Base-by-base conservation (phyloP, 2,329 filamentous ascomycete species). In the Xylariaceae sp. region DNA sequence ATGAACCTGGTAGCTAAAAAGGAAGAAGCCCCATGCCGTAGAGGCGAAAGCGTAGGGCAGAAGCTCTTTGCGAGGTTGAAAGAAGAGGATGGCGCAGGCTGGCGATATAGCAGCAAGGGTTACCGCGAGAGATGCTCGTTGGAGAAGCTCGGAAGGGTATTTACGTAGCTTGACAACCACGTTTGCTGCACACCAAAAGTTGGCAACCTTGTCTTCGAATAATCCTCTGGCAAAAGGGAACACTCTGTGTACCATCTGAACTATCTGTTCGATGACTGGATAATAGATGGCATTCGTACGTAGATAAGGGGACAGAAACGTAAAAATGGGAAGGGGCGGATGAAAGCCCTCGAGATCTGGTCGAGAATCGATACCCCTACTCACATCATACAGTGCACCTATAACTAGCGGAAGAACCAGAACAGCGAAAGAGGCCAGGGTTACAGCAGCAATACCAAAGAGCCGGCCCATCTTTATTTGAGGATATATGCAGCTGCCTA, bases 191-290 rank as follows among this genome's bases (percentile, higher is more conserved):
- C 94, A 99, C 94, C 94, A 99, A 66, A 97, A 88, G 70, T 99
- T 99, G 67, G 94, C 94, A 16, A 99, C 95, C 73, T 99, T 99
- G 77, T 97, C 94, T 74, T 99, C 95, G 66, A 97, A 99, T 6
- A 99, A 77, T 3, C 94, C 94, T n/a, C 94, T 86, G 1, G 92
- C 86, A 68, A 99, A 97, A 1, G 95, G 94, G 66, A 99, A 97
- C 52, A 97, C 83, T n/a, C 94, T 88, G 70, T 97, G 91, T 9
- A 97, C 75, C 64, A 92, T 83, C 72, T 99, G 95, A 0, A 87
- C 78, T 29, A 95, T 66, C 70, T 96, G 92, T 66, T 94, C 84
- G 4, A 92, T 67, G 10, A 90, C 71, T 0, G 91, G 87, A 67
- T 91, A 94, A 66, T 91, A 86, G 68, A 83, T 80, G 1, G 89